Conservation (phyloP, 257 asterid genomes). For the Parsonsia alboflavescens region DNA sequence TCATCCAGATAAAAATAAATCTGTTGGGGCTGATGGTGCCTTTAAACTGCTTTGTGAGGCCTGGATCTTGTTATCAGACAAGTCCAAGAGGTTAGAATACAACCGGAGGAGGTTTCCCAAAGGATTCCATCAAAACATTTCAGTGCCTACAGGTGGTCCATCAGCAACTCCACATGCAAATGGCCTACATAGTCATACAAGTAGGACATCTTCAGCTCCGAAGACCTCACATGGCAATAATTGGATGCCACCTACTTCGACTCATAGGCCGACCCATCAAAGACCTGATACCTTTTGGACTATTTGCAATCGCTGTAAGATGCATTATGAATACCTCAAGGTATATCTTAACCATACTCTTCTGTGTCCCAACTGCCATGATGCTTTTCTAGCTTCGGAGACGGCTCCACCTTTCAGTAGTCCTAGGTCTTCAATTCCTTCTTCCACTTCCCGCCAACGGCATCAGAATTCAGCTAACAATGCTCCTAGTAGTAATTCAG, state of each 20-base stretch:
- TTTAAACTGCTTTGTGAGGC: slow-evolving; percentile 68
- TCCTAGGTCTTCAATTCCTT: slow-evolving; percentile 22
- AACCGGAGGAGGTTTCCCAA: slow-evolving; percentile 48
- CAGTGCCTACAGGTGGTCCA: slow-evolving; percentile 39
- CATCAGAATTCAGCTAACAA: slow-evolving; percentile 25
- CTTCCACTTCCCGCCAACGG: slow-evolving; percentile 25
- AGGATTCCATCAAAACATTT: slow-evolving; percentile 42
- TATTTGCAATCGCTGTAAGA: slow-evolving; percentile 62
- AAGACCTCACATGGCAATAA: slow-evolving; percentile 30
- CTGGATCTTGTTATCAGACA: slow-evolving; percentile 67
- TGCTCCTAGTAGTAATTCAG: slow-evolving; percentile 25
- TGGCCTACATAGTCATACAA: slow-evolving; percentile 40
- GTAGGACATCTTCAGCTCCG: slow-evolving; percentile 30
- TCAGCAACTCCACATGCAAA: slow-evolving; percentile 43
- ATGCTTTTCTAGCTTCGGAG: slow-evolving; percentile 56
- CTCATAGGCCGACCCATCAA: slow-evolving; percentile 31
- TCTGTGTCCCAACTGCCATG: slow-evolving; percentile 58
- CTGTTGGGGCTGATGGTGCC: slow-evolving; percentile 67
- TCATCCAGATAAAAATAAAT: slow-evolving; percentile 78
- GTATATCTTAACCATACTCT: slow-evolving; percentile 60
- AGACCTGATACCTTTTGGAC: slow-evolving; percentile 74
- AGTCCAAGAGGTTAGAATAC: slow-evolving; percentile 50
- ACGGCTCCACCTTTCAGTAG: slow-evolving; percentile 47
- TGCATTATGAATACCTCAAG: slow-evolving; percentile 66
- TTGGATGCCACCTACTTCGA: slow-evolving; percentile 27